phyloP scores from a whole-genome alignment of 331 rosid species.

The Stylosanthes scabra region DNA sequence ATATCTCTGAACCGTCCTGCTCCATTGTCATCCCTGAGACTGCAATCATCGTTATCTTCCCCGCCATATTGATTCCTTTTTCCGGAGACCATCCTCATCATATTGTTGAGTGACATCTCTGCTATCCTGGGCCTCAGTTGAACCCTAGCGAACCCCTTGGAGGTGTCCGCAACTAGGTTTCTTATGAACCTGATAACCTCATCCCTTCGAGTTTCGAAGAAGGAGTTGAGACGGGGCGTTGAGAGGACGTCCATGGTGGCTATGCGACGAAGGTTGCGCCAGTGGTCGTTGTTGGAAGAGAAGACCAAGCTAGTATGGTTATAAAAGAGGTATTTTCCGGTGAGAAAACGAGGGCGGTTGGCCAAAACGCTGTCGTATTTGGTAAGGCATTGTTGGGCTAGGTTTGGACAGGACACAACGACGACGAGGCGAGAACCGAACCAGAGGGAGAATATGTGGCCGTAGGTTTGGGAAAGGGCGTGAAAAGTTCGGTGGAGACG shows the following conservation, averaged over 20 bases:
- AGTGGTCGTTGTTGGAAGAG: conserved; percentile 58
- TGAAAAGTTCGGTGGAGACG: conserved; percentile 54
- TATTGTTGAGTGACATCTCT: conserved; percentile 56
- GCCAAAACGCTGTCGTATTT: conserved; percentile 58
- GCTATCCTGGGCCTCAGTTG: conserved; percentile 40
- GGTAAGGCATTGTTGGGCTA: conserved; percentile 58
- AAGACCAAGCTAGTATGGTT: conserved; percentile 46
- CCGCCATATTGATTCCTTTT: conserved; percentile 56
- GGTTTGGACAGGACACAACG: conserved; percentile 38
- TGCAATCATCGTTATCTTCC: neutral
- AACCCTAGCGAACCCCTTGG: conserved; percentile 25
- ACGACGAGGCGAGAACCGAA: conserved; percentile 55
- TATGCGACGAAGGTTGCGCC: conserved; percentile 75
- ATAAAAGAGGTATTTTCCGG: conserved; percentile 49
- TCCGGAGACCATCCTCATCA: conserved; percentile 69
- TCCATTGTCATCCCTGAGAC: conserved; percentile 38
- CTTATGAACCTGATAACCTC: conserved; percentile 40
- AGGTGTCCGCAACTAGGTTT: conserved; percentile 1
- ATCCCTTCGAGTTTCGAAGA: conserved; percentile 40
- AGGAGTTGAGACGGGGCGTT: conserved; percentile 49
- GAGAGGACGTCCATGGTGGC: conserved; percentile 65
- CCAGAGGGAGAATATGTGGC: conserved; percentile 51
- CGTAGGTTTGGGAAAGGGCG: conserved; percentile 44
- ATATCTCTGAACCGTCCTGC: conserved; percentile 50
- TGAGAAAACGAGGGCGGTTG: conserved; percentile 45